Conservation (phyloP, 2,329 filamentous ascomycete genomes). For the Fusarium sp. region DNA sequence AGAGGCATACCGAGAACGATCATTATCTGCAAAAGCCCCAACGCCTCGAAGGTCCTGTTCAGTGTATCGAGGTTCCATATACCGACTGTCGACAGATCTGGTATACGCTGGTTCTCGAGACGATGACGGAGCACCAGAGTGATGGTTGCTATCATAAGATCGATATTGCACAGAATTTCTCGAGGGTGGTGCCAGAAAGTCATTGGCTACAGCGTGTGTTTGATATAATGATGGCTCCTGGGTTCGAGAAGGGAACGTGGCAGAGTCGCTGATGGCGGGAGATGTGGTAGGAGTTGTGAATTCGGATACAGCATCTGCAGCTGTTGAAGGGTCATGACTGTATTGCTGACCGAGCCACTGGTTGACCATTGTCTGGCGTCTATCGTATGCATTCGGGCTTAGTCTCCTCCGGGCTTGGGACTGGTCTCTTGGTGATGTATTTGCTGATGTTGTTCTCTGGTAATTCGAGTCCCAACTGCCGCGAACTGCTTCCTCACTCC, state of each 20-base stretch:
- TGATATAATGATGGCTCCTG: slow-evolving; percentile 26
- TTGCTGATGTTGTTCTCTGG: slow-evolving; percentile 35
- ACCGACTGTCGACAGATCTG: slow-evolving; percentile 27
- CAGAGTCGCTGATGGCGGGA: slow-evolving; percentile 44
- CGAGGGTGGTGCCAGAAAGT: slow-evolving; percentile 31
- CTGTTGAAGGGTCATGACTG: slow-evolving; percentile 30
- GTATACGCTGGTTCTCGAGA: slow-evolving; percentile 27
- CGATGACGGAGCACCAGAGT: slow-evolving; percentile 13
- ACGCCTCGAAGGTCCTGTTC: slow-evolving; percentile 43
- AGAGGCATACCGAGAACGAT: slow-evolving; percentile 27
- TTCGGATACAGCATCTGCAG: slow-evolving; percentile 38
- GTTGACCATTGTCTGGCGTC: slow-evolving; percentile 39
- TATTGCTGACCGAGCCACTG: slow-evolving; percentile 44
- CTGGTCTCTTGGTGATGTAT: slow-evolving; percentile 37
- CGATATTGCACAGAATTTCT: slow-evolving; percentile 18
- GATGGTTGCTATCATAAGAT: slow-evolving; percentile 1
- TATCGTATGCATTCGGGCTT: slow-evolving; percentile 32
- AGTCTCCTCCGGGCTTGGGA: slow-evolving; percentile 29
- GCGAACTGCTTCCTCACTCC: slow-evolving; percentile 45
- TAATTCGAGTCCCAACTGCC: slow-evolving; percentile 44
- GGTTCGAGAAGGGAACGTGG: slow-evolving; percentile 36
- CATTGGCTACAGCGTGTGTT: slow-evolving; percentile 19
- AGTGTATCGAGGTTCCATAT: slow-evolving; percentile 14
- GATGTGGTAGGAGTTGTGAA: slow-evolving; percentile 43
- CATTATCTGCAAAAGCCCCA: slow-evolving; percentile 40